phyloP scores from a whole-genome alignment of 2,329 filamentous ascomycete species.

The Penicillium digitatum region DNA sequence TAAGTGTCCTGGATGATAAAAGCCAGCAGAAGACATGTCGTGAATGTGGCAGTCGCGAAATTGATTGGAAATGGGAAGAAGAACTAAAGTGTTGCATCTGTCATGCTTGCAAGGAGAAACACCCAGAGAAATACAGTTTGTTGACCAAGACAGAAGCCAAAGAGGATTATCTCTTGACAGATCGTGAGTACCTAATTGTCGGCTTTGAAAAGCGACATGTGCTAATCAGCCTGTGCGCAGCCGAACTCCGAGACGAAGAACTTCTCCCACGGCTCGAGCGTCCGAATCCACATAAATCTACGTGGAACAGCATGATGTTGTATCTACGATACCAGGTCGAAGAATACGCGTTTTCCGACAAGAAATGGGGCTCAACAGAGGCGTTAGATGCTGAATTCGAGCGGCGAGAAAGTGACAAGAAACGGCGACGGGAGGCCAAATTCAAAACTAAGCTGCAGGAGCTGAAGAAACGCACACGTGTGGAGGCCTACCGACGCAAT shows the following conservation, averaged over 20 bases:
- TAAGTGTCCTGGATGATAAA: constrained; percentile 67
- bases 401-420: constrained; percentile 71
- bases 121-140: constrained; percentile 87
- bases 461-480: constrained; percentile 86
- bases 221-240: constrained; percentile 40
- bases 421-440: constrained; percentile 81
- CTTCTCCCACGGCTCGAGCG: constrained; percentile 81
- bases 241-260: constrained; percentile 83
- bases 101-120: constrained; percentile 78
- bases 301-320: constrained; percentile 99
- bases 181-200: constrained; percentile 57
- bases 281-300: constrained; percentile 91
- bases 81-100: constrained; percentile 74
- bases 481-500: constrained; percentile 79
- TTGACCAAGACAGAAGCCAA: constrained; percentile 95
- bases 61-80: constrained; percentile 94
- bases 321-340: constrained; percentile 93
- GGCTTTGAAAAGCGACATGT: constrained; percentile 1
- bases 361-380: constrained; percentile 87
- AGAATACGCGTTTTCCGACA: constrained; percentile 75
- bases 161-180: constrained; percentile 92
- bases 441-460: constrained; percentile 86
- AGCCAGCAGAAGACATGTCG: constrained; percentile 68
- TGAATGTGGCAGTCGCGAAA: constrained; percentile 79
- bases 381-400: constrained; percentile 86